phyloP scores from a whole-genome alignment of 345 rosid genomes.

The Eucalyptus lansdowneana region DNA sequence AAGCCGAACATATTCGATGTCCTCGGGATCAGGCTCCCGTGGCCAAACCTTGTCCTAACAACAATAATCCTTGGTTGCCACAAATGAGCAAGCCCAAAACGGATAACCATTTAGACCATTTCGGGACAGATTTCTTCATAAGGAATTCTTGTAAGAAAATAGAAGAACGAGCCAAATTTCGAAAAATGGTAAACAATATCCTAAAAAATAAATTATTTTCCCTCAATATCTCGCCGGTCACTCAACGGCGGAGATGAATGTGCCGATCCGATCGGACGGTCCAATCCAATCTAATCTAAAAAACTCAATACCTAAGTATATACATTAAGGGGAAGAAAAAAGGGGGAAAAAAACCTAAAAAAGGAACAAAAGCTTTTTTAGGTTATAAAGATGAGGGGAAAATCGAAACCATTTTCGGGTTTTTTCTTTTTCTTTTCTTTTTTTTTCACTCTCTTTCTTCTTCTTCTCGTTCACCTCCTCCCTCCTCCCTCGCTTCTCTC shows the following conservation, averaged over 20 bases:
- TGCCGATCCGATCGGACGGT: not conserved
- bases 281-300: not conserved
- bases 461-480: not conserved
- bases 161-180: not conserved
- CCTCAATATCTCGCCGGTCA: not conserved
- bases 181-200: no score
- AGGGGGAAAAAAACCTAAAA: not conserved
- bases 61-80: not conserved
- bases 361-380: not conserved
- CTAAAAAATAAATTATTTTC: not conserved
- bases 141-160: not conserved
- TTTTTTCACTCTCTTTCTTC: not conserved
- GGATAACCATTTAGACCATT: not conserved
- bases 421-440: not conserved
- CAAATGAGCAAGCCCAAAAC: not conserved
- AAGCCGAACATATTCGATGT: not conserved
- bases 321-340: not conserved
- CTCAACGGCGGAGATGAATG: not conserved
- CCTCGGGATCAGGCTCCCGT: fast-evolving
- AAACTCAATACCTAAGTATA: not conserved
- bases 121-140: fast-evolving
- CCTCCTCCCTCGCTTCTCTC: not conserved
- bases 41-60: not conserved
- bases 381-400: not conserved
- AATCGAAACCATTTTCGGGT: not conserved